These are phyloP conservation scores for Marchantia polymorpha DNA, from an alignment of 225 moss, liverwort and hornwort species.

Conservation along the genomic window DNA sequence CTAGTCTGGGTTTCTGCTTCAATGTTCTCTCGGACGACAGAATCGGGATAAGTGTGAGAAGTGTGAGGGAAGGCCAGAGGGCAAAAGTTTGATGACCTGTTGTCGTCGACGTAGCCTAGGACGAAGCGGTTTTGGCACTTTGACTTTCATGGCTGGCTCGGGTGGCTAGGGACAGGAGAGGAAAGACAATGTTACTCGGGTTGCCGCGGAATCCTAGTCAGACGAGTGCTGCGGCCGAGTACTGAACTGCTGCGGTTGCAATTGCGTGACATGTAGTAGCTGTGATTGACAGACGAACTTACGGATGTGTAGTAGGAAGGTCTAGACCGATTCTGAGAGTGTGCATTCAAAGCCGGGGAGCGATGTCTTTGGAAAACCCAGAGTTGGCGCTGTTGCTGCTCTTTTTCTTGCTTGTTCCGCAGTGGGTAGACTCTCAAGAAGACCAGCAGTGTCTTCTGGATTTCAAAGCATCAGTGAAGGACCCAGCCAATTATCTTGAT, in stretches of 20 bases:
- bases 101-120: background rate
- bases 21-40: background rate
- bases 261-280: background rate
- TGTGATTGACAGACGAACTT: background rate
- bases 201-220: background rate
- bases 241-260: background rate
- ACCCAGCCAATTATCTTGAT: slow-evolving; percentile 50
- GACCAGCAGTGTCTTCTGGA: slow-evolving; percentile 54
- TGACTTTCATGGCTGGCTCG: slow-evolving; percentile 1
- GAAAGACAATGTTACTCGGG: background rate
- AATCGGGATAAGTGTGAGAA: background rate
- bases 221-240: background rate
- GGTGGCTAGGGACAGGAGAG: slow-evolving; percentile 1
- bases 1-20: background rate
- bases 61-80: background rate
- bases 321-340: background rate
- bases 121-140: background rate
- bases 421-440: background rate
- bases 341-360: slow-evolving; percentile 11
- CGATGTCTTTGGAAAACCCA: slow-evolving; percentile 11
- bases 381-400: slow-evolving; percentile 12
- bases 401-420: slow-evolving; percentile 5
- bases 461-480: slow-evolving; percentile 70
- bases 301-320: background rate
- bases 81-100: background rate